phyloP scores from a whole-genome alignment of 148 eudicot genomes.

The Selenicereus undatus region DNA sequence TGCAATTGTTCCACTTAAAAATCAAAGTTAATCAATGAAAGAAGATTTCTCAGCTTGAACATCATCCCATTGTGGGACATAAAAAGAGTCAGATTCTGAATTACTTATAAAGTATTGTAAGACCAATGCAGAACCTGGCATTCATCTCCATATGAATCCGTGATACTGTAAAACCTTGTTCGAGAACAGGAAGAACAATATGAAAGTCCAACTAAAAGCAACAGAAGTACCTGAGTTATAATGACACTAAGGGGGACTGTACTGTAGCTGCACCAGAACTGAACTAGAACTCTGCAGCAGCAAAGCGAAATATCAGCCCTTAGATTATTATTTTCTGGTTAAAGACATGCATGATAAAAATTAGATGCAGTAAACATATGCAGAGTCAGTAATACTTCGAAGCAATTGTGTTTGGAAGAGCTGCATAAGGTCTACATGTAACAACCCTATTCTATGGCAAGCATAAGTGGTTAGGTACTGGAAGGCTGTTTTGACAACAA shows the following conservation, averaged over 20 bases:
- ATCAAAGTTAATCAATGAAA: neutral
- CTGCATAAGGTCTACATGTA: too few species aligned
- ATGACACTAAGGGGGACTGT: constrained; percentile 90
- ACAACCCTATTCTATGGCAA: too few species aligned
- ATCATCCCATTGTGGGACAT: too few species aligned
- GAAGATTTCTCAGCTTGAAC: neutral
- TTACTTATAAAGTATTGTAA: neutral
- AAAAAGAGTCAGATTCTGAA: too few species aligned
- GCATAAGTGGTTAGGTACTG: too few species aligned
- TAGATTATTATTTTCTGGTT: too few species aligned
- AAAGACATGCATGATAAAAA: too few species aligned
- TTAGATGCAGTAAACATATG: too few species aligned
- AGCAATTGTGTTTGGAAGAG: too few species aligned
- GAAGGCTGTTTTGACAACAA: too few species aligned
- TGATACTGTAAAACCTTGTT: neutral
- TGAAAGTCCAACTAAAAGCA: neutral
- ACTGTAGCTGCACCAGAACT: constrained; percentile 98
- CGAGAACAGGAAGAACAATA: neutral
- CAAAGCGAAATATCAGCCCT: neutral
- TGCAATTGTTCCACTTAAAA: neutral
- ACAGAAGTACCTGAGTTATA: constrained; percentile 62
- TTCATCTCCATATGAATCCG: neutral
- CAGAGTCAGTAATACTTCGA: too few species aligned
- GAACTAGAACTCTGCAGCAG: constrained; percentile 76
- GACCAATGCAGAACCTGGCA: neutral